Evolutionary conservation across 148 eudicot genomes (phyloP).

Genomic region (Rhododendron vialii): DNA sequence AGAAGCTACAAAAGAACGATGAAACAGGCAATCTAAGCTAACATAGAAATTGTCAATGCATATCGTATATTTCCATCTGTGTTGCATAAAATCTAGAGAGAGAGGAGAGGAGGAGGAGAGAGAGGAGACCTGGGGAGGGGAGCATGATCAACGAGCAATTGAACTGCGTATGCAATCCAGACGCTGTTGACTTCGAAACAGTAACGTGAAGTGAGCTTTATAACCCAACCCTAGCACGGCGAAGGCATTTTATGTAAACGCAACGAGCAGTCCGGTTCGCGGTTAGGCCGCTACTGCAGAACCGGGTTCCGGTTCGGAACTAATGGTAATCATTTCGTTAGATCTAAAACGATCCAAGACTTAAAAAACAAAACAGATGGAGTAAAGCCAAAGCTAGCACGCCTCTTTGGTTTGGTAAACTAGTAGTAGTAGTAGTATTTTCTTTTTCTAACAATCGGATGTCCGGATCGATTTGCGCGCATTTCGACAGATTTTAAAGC

Average conservation of each 20-base stretch:
- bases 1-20: not conserved
- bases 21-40: not conserved
- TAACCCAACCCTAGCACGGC: slow-evolving; percentile 12
- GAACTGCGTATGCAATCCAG: slow-evolving; percentile 3
- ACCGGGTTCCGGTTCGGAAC: not conserved
- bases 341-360: not conserved
- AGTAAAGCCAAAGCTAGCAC: not conserved
- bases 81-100: not conserved
- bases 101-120: not conserved
- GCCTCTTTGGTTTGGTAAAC: not conserved
- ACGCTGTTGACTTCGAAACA: slow-evolving; percentile 11
- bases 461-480: accelerated
- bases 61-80: too few species aligned
- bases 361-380: not conserved
- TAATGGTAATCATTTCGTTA: not conserved
- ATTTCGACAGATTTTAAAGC: too few species aligned
- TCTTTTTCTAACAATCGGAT: too few species aligned
- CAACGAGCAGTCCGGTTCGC: not conserved
- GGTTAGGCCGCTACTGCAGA: not conserved
- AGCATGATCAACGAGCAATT: slow-evolving; percentile 1
- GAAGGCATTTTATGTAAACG: not conserved
- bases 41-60: not conserved
- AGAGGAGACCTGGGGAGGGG: slow-evolving; percentile 8
- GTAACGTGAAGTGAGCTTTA: not conserved
- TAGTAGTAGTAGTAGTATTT: not conserved